A percentile compares a stretch with the other conserved stretches of the same genome.
Conservation (phyloP, 2,329 filamentous ascomycete genomes). For the Hypomyces rosellus region DNA sequence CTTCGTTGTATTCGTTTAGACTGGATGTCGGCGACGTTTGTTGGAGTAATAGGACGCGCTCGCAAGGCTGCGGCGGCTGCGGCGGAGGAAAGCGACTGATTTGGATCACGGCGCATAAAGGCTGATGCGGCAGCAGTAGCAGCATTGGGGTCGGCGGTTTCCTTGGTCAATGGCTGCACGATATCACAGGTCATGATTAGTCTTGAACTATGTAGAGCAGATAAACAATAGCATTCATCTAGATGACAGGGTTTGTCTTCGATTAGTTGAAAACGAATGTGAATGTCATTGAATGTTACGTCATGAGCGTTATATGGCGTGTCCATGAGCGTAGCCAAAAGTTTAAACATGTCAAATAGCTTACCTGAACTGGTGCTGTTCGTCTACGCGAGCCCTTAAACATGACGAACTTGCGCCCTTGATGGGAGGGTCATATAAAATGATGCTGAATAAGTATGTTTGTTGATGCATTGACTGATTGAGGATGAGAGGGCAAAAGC, state of each 20-base stretch:
- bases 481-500: too few relatives aligned
- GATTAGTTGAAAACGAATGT: not conserved
- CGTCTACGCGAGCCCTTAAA: conserved; percentile 46
- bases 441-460: not conserved
- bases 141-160: conserved; percentile 64
- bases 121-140: conserved; percentile 76
- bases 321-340: not conserved
- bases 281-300: too few relatives aligned
- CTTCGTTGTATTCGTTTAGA: conserved; percentile 79
- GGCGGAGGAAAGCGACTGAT: conserved; percentile 67
- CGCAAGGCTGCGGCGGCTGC: conserved; percentile 82
- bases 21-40: conserved; percentile 72
- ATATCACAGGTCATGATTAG: conserved; percentile 16
- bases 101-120: conserved; percentile 63
- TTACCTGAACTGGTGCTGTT: conserved; percentile 42
- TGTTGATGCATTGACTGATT: too few relatives aligned
- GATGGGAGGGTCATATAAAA: not conserved
- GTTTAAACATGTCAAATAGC: not conserved
- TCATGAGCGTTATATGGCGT: too few relatives aligned
- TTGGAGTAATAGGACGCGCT: conserved; percentile 70
- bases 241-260: not conserved
- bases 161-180: conserved; percentile 53
- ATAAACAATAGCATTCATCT: not conserved
- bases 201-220: not conserved
- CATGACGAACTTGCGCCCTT: conserved; percentile 26